phyloP scores from a whole-genome alignment of 345 rosid genomes.

The Moricandia arvensis region DNA sequence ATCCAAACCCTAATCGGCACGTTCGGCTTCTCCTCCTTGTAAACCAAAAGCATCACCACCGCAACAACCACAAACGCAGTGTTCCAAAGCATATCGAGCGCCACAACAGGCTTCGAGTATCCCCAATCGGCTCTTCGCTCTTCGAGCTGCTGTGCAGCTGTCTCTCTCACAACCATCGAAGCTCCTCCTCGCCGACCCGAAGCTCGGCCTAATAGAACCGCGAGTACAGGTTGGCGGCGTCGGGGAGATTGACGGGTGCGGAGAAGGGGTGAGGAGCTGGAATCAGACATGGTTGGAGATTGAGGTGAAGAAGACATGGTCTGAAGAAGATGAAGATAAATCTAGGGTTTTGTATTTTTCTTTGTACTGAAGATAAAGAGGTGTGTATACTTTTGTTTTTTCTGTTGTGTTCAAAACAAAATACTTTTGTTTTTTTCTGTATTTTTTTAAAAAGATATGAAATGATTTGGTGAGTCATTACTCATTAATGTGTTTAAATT shows the following conservation, averaged over 20 bases:
- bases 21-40: slow-evolving; percentile 57
- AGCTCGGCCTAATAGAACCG: slow-evolving; percentile 69
- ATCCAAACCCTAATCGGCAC: slow-evolving; percentile 78
- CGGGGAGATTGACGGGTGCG: slow-evolving; percentile 50
- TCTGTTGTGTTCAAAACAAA: too few relatives aligned
- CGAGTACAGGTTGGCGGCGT: slow-evolving; percentile 48
- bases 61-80: slow-evolving; percentile 74
- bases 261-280: slow-evolving; percentile 62
- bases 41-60: slow-evolving; percentile 50
- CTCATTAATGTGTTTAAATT: neutral
- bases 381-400: neutral
- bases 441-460: neutral
- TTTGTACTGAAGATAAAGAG: neutral
- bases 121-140: slow-evolving; percentile 97
- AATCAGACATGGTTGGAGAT: slow-evolving; percentile 38
- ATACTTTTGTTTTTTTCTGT: neutral
- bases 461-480: neutral
- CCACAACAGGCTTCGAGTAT: slow-evolving; percentile 88
- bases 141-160: slow-evolving; percentile 92
- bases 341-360: slow-evolving; percentile 12
- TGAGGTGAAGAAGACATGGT: slow-evolving; percentile 28
- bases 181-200: slow-evolving; percentile 82
- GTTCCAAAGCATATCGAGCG: slow-evolving; percentile 92
- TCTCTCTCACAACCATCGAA: slow-evolving; percentile 81
- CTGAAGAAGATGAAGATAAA: neutral